These are phyloP conservation scores for Aspergillus pseudoterreus DNA, from an alignment of 2,329 filamentous ascomycete genomes.

Conservation along the genomic window DNA sequence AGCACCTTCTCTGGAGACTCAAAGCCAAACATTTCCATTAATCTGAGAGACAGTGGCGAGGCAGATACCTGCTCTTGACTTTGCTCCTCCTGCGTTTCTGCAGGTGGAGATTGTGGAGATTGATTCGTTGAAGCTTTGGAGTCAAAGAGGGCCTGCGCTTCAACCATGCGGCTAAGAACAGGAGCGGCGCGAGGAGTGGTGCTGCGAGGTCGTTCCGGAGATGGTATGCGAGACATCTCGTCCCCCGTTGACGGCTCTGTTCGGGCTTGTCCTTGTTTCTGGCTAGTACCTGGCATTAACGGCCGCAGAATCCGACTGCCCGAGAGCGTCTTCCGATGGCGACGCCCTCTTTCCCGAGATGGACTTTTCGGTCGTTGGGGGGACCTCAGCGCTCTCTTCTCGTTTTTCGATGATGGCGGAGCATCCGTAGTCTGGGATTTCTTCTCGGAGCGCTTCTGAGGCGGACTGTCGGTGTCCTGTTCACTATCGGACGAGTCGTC, in stretches of 20 bases:
- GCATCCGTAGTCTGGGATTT: constrained; percentile 5
- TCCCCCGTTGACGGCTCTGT: constrained; percentile 15
- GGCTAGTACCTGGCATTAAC: constrained; percentile 52
- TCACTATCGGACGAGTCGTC: constrained; percentile 82
- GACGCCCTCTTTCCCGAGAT: constrained; percentile 36
- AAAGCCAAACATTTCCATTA: constrained; percentile 85
- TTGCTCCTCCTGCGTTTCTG: constrained; percentile 49
- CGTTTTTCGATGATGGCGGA: constrained; percentile 1
- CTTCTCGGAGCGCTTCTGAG: constrained; percentile 14
- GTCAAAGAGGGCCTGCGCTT: constrained; percentile 62
- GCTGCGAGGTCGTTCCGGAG: constrained; percentile 27
- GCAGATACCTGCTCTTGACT: constrained; percentile 40
- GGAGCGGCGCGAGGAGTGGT: constrained; percentile 56
- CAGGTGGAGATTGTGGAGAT: constrained; percentile 15
- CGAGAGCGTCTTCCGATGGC: constrained; percentile 59
- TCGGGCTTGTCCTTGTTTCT: constrained; percentile 16
- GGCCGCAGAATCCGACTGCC: constrained; percentile 59
- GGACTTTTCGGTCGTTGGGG: background rate
- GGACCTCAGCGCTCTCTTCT: background rate
- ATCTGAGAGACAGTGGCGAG: constrained; percentile 62
- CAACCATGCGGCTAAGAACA: constrained; percentile 73
- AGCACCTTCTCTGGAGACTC: constrained; percentile 79
- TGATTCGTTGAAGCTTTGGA: constrained; percentile 17
- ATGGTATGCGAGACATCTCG: constrained; percentile 14
- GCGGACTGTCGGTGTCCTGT: constrained; percentile 40